A percentile compares a stretch with the other conserved stretches of the same genome.
phyloP scores from a whole-genome alignment of 768 basidiomycete genomes.

The Pleurotus tuoliensis region DNA sequence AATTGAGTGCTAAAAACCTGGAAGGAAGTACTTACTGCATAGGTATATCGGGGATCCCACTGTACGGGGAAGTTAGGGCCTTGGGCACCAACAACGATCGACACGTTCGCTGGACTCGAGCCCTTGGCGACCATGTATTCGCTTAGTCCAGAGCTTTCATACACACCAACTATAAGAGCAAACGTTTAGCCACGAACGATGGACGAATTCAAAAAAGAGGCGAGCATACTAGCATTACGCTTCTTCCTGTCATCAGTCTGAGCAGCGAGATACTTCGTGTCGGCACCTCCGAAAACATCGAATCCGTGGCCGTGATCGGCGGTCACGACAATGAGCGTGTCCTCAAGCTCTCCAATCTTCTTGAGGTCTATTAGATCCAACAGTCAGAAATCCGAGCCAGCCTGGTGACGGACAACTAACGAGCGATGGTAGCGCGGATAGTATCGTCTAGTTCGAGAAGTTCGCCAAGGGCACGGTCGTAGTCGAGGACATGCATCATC shows the following conservation, averaged over 20 bases:
- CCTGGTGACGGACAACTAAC: conserved; percentile 18
- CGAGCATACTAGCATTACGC: conserved; percentile 21
- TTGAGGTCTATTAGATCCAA: conserved; percentile 29
- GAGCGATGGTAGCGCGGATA: conserved; percentile 35
- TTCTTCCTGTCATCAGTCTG: conserved; percentile 30
- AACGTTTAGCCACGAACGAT: not conserved
- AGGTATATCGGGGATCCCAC: conserved; percentile 39
- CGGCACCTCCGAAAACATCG: conserved; percentile 39
- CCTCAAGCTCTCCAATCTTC: conserved; percentile 36
- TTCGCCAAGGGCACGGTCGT: conserved; percentile 43
- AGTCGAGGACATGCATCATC: conserved; percentile 47
- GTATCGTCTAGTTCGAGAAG: conserved; percentile 43
- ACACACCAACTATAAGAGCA: conserved; percentile 28
- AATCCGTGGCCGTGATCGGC: conserved; percentile 47
- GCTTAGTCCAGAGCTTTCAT: conserved; percentile 34
- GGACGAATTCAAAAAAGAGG: not conserved
- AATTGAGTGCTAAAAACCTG: not conserved
- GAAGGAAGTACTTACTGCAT: conserved; percentile 23
- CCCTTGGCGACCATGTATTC: conserved; percentile 36
- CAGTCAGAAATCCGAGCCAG: too few relatives aligned
- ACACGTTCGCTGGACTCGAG: conserved; percentile 33
- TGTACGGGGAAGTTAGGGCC: conserved; percentile 42
- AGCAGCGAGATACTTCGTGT: conserved; percentile 32
- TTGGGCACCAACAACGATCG: conserved; percentile 33
- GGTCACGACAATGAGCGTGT: conserved; percentile 41